These are phyloP conservation scores for Dorcoceras hygrometricum DNA, from an alignment of 257 asterid species.

Conservation along the genomic window DNA sequence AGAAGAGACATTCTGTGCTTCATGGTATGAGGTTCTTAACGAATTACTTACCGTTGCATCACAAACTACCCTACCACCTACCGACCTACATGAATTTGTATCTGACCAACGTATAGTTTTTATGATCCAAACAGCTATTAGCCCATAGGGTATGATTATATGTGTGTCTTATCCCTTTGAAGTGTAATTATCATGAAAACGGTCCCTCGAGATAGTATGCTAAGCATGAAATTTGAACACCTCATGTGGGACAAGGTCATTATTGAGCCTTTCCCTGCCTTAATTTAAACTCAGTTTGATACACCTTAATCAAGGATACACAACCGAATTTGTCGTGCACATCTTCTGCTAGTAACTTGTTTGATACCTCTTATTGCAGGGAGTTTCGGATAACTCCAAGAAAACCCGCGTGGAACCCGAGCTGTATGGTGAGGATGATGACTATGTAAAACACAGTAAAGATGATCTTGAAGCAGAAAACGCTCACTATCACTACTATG, in stretches of 20 bases:
- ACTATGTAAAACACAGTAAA: conserved; percentile 4
- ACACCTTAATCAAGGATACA: not conserved
- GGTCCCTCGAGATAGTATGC: not conserved
- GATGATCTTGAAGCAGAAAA: conserved; percentile 29
- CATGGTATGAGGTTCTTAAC: too few relatives aligned
- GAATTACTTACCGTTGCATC: too few relatives aligned
- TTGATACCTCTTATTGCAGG: conserved; percentile 28
- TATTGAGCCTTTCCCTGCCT: too few relatives aligned
- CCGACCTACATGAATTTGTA: too few relatives aligned
- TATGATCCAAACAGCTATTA: not conserved
- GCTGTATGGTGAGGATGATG: conserved; percentile 14
- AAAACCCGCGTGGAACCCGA: conserved; percentile 26
- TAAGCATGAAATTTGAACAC: not conserved
- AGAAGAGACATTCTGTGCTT: too few relatives aligned
- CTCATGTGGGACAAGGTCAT: too few relatives aligned
- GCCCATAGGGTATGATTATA: not conserved
- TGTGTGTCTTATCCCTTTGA: not conserved
- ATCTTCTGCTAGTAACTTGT: not conserved
- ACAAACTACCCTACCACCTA: too few relatives aligned
- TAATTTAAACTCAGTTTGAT: not conserved
- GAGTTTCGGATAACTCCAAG: conserved; percentile 30
- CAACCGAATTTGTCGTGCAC: too few relatives aligned
- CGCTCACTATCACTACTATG: conserved; percentile 21
- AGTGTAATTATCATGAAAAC: too few relatives aligned
- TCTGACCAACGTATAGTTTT: too few relatives aligned